Conservation (phyloP, 2,329 filamentous ascomycete genomes). For the Claviceps cyperi region DNA sequence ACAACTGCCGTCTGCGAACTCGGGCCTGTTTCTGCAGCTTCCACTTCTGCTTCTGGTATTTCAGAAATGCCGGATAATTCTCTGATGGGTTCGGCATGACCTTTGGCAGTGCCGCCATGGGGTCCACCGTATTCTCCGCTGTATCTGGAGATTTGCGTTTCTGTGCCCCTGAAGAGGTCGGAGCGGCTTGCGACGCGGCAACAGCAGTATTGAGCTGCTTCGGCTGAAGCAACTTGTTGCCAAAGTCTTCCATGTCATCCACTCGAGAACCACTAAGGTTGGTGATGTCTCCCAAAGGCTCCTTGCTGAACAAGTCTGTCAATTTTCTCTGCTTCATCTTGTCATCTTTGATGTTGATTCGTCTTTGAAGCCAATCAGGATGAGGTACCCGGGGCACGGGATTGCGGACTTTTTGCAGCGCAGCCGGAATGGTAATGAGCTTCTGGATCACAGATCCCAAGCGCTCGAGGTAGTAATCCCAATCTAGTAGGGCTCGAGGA, state of each 20-base stretch:
- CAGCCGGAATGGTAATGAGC: constrained; percentile 94
- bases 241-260: constrained; percentile 72
- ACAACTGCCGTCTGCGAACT: constrained; percentile 72
- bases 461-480: constrained; percentile 94
- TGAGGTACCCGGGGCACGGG: constrained; percentile 87
- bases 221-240: constrained; percentile 50
- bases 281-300: constrained; percentile 58
- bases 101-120: constrained; percentile 67
- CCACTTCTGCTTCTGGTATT: constrained; percentile 98
- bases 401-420: constrained; percentile 86
- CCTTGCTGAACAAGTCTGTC: constrained; percentile 71
- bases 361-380: constrained; percentile 88
- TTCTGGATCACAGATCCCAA: constrained; percentile 97
- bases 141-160: constrained; percentile 65
- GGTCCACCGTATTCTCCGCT: constrained; percentile 51
- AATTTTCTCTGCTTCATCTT: constrained; percentile 98
- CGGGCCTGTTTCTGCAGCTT: constrained; percentile 91
- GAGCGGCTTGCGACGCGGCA: constrained; percentile 36
- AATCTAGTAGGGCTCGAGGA: constrained; percentile 78
- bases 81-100: constrained; percentile 73
- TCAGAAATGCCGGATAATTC: constrained; percentile 76
- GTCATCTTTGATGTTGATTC: constrained; percentile 92
- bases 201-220: constrained; percentile 42
- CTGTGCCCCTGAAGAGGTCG: constrained; percentile 23
- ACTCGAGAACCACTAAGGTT: constrained; percentile 41